These are phyloP conservation scores for Cronartium ribicola DNA, from an alignment of 1,284 basidiomycete genomes.

Conservation along the genomic window DNA sequence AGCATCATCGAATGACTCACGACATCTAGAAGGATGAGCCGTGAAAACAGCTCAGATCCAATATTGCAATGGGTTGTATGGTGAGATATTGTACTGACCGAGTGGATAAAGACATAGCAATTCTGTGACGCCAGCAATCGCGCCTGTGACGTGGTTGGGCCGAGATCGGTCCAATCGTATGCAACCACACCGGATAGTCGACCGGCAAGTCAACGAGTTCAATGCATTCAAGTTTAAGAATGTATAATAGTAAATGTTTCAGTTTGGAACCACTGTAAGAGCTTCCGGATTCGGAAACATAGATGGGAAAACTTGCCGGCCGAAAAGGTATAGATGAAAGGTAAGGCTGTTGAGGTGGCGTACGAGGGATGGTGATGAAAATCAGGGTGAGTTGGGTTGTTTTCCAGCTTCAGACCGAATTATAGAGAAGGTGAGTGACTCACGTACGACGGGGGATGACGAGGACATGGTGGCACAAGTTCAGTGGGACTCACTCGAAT, in stretches of 20 bases:
- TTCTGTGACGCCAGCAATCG: slow-evolving; percentile 62
- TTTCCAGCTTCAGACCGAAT: slow-evolving; percentile 1
- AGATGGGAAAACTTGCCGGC: slow-evolving; percentile 81
- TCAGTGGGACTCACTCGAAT: too few species aligned
- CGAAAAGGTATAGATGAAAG: slow-evolving; percentile 78
- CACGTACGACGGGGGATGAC: background rate
- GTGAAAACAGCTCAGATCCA: background rate
- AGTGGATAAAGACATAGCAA: slow-evolving; percentile 89
- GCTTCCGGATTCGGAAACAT: too few species aligned
- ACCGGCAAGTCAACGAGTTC: too few species aligned
- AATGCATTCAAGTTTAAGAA: too few species aligned
- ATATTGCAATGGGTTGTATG: too few species aligned
- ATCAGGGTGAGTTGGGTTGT: background rate
- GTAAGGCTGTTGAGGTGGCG: slow-evolving; percentile 60
- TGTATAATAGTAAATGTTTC: too few species aligned
- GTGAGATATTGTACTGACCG: slow-evolving; percentile 58
- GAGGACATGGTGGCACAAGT: too few species aligned
- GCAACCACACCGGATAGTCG: too few species aligned
- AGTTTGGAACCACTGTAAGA: too few species aligned
- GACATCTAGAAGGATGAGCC: slow-evolving; percentile 49
- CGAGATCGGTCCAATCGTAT: too few species aligned
- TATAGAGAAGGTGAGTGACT: background rate
- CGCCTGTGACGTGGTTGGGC: background rate
- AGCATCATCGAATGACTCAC: slow-evolving; percentile 37
- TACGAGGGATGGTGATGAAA: background rate